Evolutionary conservation across 106 monocot genomes (phyloP), one percentile per base, ranked within the genome.

Genomic region (Iris macrosiphon): DNA sequence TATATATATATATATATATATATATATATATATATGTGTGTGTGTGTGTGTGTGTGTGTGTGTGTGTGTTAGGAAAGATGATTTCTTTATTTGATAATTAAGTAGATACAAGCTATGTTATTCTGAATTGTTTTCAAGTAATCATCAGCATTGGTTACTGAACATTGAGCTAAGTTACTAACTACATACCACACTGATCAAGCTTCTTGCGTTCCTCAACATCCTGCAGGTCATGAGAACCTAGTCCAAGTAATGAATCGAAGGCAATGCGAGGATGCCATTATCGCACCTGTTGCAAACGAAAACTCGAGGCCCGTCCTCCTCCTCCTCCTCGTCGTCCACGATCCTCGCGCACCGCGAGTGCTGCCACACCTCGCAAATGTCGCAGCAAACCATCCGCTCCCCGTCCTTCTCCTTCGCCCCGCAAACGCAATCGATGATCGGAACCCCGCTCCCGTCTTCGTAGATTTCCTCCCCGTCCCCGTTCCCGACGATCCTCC

Each of bases 291-390:
- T 46, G 10, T 32, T 43, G 34, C 96, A 96, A 11, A 96, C 70
- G 43, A 86, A 96, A 16, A 96, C 73, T 0, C 43, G 40, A 4
- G 89, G 86, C n/a, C 63, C 52, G 7, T 52, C 32, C 3, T 29
- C 0, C n/a, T n/a, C n/a, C n/a, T n/a, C n/a, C 4, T 84, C 79
- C 23, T 87, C 90, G 2, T 52, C 55, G 17, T 75, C 69, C 4
- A 55, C 53, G 43, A 96, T 68, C 64, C 83, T 64, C 1, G 61
- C 55, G 31, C 96, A 96, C 31, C 86, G 40, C 0, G 77, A 72
- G 53, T 96, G 96, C 57, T 86, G 85, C 89, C 79, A 90, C 7
- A 83, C 77, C 37, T 82, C 90, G 18, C 96, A 96, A 21, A 96
- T 71, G 19, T 86, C 90, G 21, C 96, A 96, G 22, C 55, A 70